Evolutionary conservation across 768 basidiomycete genomes (phyloP), one percentile per base, ranked within the genome.

Genomic region (Wakefieldia striispora): DNA sequence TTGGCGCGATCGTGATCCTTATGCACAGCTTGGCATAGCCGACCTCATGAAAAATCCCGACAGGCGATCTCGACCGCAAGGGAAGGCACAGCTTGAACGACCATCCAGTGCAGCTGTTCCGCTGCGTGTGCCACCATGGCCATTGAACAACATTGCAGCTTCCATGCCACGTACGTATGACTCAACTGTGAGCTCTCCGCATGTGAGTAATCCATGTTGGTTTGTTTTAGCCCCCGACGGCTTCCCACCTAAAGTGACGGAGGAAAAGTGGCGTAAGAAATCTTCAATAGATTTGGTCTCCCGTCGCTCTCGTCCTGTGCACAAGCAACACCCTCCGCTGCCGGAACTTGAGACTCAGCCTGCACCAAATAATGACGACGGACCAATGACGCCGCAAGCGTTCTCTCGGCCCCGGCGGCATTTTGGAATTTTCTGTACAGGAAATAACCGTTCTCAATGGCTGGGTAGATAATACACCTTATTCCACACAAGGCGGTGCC

Each of bases 391-490:
- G n/a, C 34, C 40, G 19, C 59, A 60, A 23, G 43, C 50, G 9
- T 36, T 56, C 6, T 26, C 57, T 27, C 62, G 54, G 37, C 40
- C 44, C 11, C 60, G 60, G 29, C 60, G 58, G 40, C 57, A 62
- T 39, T 72, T 72, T 39, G 70, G 71, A 40, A 72, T 72, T 47
- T 70, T 73, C 46, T 72, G 72, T 48, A 70, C 69, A 37, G 59
- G 64, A 52, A 72, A 62, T 39, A 65, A 50, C 23, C 51, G 49
- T 11, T 47, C 53, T 43, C 55, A 56, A 48, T 53, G 31, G 29
- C 39, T 27, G 33, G 44, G 47, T 21, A 47, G 54, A 31, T 62
- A 35, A 64, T 14, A 2, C 4, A 14, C 7, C n/a, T 24, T 20
- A 31, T 40, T 29, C 35, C 24, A 37, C 16, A 33, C 20, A 26